Conservation (phyloP, 129 eudicot species). For the sunflower (Helianthus annuus) region DNA sequence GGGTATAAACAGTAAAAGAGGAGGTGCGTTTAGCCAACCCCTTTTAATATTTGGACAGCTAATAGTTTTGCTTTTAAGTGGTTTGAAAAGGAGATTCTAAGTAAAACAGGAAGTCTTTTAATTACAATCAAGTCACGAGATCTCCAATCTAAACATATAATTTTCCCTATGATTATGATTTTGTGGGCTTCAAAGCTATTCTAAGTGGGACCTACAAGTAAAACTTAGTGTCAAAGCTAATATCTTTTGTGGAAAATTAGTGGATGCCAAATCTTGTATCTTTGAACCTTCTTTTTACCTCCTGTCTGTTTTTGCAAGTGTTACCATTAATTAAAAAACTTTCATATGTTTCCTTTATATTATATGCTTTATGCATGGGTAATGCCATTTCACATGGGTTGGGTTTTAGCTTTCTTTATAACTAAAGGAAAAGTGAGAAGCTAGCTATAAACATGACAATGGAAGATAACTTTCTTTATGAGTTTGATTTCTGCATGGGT, state of each 20-base stretch:
- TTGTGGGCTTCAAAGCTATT: constrained; percentile 51
- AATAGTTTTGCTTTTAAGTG: background rate
- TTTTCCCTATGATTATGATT: constrained; percentile 48
- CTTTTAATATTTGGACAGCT: background rate
- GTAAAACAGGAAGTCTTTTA: background rate
- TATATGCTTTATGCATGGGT: constrained; percentile 32
- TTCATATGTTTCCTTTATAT: constrained; percentile 7
- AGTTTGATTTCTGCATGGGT: constrained; percentile 43
- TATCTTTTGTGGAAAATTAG: constrained; percentile 23
- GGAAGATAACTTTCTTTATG: constrained; percentile 44
- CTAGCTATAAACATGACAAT: constrained; percentile 39
- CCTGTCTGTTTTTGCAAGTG: constrained; percentile 22
- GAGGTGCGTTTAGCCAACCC: no score
- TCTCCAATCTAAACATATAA: constrained; percentile 20
- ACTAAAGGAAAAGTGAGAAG: constrained; percentile 29
- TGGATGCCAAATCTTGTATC: constrained; percentile 35
- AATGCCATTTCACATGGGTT: constrained; percentile 62
- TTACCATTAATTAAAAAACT: background rate
- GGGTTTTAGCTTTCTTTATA: constrained; percentile 43
- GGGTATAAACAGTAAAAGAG: no score
- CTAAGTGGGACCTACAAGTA: constrained; percentile 41
- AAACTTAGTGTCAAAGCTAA: constrained; percentile 42
- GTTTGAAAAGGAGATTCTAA: background rate
- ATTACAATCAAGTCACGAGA: background rate
- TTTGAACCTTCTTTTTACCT: constrained; percentile 35